Conservation (phyloP, 495 filamentous ascomycete species). For the Neurospora tetraspora region DNA sequence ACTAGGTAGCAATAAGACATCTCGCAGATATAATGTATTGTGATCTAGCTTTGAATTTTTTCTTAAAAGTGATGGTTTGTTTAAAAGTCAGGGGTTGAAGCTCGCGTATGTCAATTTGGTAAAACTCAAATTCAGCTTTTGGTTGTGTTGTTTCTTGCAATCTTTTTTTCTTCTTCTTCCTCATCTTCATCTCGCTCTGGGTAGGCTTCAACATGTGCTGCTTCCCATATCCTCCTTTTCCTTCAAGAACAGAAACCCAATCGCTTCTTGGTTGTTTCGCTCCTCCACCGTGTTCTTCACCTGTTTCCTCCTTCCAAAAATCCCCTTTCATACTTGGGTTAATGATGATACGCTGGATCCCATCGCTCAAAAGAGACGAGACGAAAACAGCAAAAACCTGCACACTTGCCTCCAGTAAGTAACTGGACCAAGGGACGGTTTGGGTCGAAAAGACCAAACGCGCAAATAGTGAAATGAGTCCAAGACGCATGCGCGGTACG, state of each 20-base stretch:
- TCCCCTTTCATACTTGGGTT: neutral
- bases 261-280: neutral
- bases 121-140: neutral
- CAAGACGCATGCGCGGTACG: neutral
- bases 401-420: neutral
- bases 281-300: neutral
- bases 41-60: neutral
- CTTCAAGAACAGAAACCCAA: neutral
- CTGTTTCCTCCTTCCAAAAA: neutral
- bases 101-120: neutral
- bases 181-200: neutral
- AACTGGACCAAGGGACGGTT: neutral
- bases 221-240: neutral
- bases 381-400: neutral
- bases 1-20: neutral
- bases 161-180: neutral
- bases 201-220: neutral
- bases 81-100: neutral
- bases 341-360: neutral
- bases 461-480: neutral
- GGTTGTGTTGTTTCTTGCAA: neutral
- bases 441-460: neutral
- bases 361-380: neutral
- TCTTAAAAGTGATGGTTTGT: neutral
- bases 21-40: neutral